These are phyloP conservation scores for Dimargaris cristalligena DNA, from an alignment of 192 early-diverging fungal genomes.

Conservation along the genomic window DNA sequence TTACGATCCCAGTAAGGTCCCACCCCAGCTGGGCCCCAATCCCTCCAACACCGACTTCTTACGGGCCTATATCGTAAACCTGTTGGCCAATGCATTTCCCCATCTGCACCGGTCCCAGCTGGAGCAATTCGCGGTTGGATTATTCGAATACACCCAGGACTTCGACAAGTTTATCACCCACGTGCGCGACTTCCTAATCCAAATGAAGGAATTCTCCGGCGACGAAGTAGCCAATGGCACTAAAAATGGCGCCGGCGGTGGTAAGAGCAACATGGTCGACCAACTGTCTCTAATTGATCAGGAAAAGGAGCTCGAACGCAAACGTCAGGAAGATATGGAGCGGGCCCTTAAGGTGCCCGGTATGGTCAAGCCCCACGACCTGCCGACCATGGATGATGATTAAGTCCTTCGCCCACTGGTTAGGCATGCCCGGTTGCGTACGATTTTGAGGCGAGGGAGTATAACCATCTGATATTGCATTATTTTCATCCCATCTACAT, in stretches of 20 bases:
- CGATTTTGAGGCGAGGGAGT: too few species aligned
- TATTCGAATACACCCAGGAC: conserved; percentile 74
- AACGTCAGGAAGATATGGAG: conserved; percentile 65
- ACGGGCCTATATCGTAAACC: conserved; percentile 61
- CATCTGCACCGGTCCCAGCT: conserved; percentile 80
- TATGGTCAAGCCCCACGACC: conserved; percentile 87
- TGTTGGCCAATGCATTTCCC: conserved; percentile 79
- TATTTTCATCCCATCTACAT: too few species aligned
- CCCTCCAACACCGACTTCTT: conserved; percentile 71
- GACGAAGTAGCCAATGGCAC: too few species aligned
- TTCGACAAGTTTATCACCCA: conserved; percentile 76
- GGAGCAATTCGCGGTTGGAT: conserved; percentile 64
- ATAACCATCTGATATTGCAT: too few species aligned
- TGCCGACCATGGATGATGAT: conserved; percentile 39
- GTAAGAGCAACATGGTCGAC: conserved; percentile 40
- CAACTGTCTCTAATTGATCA: conserved; percentile 79
- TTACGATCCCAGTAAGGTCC: conserved; percentile 50
- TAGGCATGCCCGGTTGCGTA: too few species aligned
- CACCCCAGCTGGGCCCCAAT: conserved; percentile 54
- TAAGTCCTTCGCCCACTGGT: not conserved
- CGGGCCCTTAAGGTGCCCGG: conserved; percentile 79
- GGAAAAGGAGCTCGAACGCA: conserved; percentile 63
- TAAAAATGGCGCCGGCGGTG: too few species aligned
- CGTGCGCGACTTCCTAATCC: conserved; percentile 91
- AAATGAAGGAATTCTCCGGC: conserved; percentile 84